These are phyloP conservation scores for Trypanosoma theileri DNA, from an alignment of 208 protist species.

Conservation along the genomic window DNA sequence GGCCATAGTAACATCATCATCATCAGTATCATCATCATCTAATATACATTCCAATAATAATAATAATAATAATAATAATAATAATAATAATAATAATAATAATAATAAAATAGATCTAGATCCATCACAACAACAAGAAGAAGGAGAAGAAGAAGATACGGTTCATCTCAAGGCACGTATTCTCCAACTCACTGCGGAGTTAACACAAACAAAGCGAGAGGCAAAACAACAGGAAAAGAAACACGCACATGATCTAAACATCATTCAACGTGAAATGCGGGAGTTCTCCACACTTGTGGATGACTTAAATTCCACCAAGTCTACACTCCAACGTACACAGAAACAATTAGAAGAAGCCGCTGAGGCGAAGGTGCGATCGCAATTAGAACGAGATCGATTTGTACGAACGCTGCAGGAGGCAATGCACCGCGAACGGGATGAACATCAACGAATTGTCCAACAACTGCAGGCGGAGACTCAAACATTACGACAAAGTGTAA, in stretches of 20 bases:
- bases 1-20: neutral
- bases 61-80: neutral
- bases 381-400: slow-evolving; percentile 13
- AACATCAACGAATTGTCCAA: neutral
- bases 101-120: neutral
- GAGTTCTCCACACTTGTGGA: slow-evolving; percentile 23
- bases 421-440: slow-evolving; percentile 12
- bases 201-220: slow-evolving; percentile 5
- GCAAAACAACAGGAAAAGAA: slow-evolving; percentile 5
- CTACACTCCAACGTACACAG: slow-evolving; percentile 4
- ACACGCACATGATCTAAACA: slow-evolving; percentile 18
- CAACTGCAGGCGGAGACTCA: neutral
- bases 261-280: slow-evolving; percentile 25
- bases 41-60: neutral
- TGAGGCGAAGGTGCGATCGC: slow-evolving; percentile 4
- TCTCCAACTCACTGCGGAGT: slow-evolving; percentile 19
- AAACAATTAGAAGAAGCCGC: neutral
- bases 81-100: slow-evolving; percentile 5
- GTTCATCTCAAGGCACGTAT: slow-evolving; percentile 14
- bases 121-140: neutral
- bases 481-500: neutral
- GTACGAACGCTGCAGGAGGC: slow-evolving; percentile 18
- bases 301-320: slow-evolving; percentile 1
- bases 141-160: neutral
- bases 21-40: neutral